Evolutionary conservation across 73 alveolate species (phyloP).

Genomic region (Blepharisma japonicum): DNA sequence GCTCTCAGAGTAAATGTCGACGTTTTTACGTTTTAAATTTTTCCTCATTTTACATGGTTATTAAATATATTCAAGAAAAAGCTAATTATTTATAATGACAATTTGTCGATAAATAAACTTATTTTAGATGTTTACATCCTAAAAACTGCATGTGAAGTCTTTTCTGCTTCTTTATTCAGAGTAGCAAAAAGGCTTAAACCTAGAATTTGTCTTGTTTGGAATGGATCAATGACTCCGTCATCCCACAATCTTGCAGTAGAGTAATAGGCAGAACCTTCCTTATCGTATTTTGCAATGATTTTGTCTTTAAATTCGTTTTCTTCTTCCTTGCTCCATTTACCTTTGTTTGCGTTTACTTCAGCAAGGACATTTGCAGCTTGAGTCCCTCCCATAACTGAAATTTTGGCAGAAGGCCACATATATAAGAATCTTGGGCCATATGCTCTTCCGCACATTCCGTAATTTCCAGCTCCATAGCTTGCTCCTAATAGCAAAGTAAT

Average conservation of each 20-base stretch:
- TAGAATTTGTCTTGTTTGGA: slow-evolving; percentile 64
- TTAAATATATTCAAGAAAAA: background rate
- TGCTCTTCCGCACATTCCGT: slow-evolving; percentile 98
- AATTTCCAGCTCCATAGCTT: slow-evolving; percentile 96
- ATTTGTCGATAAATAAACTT: too few relatives aligned
- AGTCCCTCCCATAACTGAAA: slow-evolving; percentile 97
- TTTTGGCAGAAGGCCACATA: slow-evolving; percentile 87
- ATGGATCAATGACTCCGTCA: slow-evolving; percentile 88
- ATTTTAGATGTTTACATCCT: slow-evolving; percentile 52
- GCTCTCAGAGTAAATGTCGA: background rate
- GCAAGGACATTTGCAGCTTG: slow-evolving; percentile 79
- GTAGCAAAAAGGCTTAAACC: slow-evolving; percentile 72
- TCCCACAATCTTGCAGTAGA: slow-evolving; percentile 94
- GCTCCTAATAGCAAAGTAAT: slow-evolving; percentile 82
- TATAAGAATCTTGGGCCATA: slow-evolving; percentile 87
- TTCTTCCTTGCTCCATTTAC: slow-evolving; percentile 50
- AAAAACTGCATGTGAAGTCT: slow-evolving; percentile 64
- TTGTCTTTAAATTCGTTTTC: slow-evolving; percentile 40
- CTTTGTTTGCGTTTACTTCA: slow-evolving; percentile 23
- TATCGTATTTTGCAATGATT: slow-evolving; percentile 54
- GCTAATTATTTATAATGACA: too few relatives aligned
- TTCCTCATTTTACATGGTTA: background rate
- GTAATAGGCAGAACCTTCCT: slow-evolving; percentile 80
- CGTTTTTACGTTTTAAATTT: background rate
- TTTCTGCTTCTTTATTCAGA: slow-evolving; percentile 44